Percentiles rank a stretch among this genome's conserved stretches.
Evolutionary conservation across 164 flowering plant genomes (phyloP).

Genomic region (Kingdonia uniflora): DNA sequence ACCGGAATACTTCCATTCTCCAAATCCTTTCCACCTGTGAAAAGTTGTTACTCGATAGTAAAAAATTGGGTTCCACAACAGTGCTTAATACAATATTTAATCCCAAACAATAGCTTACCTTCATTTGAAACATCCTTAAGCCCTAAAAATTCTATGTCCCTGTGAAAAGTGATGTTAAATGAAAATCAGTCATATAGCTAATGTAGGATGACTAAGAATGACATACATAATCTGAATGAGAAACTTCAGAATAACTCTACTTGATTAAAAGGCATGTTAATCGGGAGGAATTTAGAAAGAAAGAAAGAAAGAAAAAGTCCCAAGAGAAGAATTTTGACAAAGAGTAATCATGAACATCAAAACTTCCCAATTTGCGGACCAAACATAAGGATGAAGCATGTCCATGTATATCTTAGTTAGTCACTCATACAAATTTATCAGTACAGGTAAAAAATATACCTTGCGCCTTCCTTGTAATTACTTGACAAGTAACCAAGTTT

Average conservation of each 20-base stretch:
- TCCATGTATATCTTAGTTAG: too few species aligned
- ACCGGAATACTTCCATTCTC: constrained; percentile 19
- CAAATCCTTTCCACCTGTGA: constrained; percentile 17
- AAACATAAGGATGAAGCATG: too few species aligned
- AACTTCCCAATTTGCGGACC: too few species aligned
- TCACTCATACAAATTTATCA: background rate
- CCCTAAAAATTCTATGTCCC: constrained; percentile 5
- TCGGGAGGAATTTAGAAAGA: too few species aligned
- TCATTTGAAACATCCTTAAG: background rate
- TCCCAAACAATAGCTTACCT: constrained; percentile 7
- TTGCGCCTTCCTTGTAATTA: constrained; percentile 12
- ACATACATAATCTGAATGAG: too few species aligned
- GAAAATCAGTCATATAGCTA: background rate
- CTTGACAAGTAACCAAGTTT: constrained; percentile 29
- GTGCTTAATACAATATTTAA: background rate
- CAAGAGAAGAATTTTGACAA: too few species aligned
- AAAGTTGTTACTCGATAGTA: background rate
- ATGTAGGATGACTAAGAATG: too few species aligned
- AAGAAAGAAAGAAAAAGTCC: too few species aligned
- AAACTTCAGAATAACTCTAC: too few species aligned
- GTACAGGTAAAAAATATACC: constrained; percentile 16
- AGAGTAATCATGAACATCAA: too few species aligned
- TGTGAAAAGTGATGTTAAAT: background rate
- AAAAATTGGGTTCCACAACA: background rate
- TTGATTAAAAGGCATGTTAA: too few species aligned